These are phyloP conservation scores for Bonia amplexicaulis DNA, from an alignment of 176 grass and related monocot genomes.

Conservation along the genomic window DNA sequence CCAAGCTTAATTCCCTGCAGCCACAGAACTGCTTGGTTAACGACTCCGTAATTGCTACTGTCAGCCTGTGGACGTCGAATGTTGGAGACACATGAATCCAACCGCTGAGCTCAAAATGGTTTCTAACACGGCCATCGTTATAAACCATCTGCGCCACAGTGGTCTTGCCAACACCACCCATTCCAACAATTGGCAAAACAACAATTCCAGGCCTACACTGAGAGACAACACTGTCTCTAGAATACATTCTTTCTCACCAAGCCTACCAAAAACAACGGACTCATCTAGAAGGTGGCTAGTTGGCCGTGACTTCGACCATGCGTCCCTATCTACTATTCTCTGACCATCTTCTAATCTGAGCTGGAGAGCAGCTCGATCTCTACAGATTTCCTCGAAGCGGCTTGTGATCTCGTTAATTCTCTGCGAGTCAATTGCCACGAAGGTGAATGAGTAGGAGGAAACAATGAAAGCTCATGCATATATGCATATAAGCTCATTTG, in stretches of 20 bases:
- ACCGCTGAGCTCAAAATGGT: conserved; percentile 11
- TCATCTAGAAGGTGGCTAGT: conserved; percentile 36
- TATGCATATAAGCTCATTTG: no score
- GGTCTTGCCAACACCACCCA: conserved; percentile 51
- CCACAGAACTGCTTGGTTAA: neutral
- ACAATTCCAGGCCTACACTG: neutral
- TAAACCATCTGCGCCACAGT: conserved; percentile 48
- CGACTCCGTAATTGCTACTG: conserved; percentile 10
- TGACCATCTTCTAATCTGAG: conserved; percentile 28
- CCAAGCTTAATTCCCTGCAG: neutral
- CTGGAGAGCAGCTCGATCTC: conserved; percentile 14
- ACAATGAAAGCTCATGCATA: no score
- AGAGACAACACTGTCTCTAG: neutral
- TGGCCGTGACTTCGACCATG: neutral
- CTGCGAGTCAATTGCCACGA: neutral
- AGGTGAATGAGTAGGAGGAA: no score
- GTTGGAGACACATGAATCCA: conserved; percentile 43
- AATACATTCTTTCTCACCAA: conserved; percentile 14
- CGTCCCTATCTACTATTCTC: neutral
- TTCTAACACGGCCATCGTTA: conserved; percentile 4
- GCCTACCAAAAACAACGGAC: conserved; percentile 34
- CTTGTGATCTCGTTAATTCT: conserved; percentile 24
- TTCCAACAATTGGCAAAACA: conserved; percentile 43
- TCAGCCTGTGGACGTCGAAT: conserved; percentile 36
- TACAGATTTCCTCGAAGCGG: conserved; percentile 29